Evolutionary conservation across 768 basidiomycete genomes (phyloP).

Genomic region (Clathrus columnatus): DNA sequence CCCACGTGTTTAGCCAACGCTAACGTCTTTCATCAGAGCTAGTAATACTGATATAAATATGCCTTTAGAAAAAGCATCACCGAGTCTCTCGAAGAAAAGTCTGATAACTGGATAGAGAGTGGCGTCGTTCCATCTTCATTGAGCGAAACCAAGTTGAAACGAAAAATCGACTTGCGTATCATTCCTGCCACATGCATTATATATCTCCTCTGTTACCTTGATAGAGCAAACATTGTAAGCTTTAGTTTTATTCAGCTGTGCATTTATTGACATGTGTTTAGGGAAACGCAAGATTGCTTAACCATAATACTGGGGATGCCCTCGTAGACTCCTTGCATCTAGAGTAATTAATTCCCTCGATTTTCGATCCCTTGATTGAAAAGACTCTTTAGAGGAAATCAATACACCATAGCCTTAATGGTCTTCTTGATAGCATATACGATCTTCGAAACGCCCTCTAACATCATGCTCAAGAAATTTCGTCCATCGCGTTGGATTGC

Average conservation of each 20-base stretch:
- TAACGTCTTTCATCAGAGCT: too few species aligned
- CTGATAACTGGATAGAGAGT: background rate
- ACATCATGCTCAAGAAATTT: slow-evolving; percentile 31
- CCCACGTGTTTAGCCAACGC: too few species aligned
- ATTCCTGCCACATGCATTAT: slow-evolving; percentile 29
- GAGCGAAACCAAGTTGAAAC: background rate
- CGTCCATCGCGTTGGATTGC: slow-evolving; percentile 32
- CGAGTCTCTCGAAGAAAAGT: background rate
- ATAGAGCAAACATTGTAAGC: slow-evolving; percentile 19
- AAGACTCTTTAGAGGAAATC: slow-evolving; percentile 7
- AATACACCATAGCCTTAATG: slow-evolving; percentile 31
- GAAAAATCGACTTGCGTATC: slow-evolving; percentile 23
- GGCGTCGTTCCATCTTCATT: background rate
- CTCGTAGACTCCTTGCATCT: slow-evolving; percentile 23
- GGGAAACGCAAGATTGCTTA: slow-evolving; percentile 28
- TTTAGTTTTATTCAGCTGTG: background rate
- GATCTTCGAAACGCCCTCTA: slow-evolving; percentile 32
- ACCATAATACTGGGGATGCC: slow-evolving; percentile 24
- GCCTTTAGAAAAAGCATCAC: background rate
- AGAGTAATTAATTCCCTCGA: slow-evolving; percentile 8
- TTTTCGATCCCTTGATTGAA: background rate
- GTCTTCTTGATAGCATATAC: slow-evolving; percentile 34
- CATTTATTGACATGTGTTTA: slow-evolving; percentile 9
- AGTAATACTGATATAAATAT: too few species aligned
- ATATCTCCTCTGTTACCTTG: slow-evolving; percentile 29